Evolutionary conservation across 805 yeast species (phyloP), one percentile per base, ranked within the genome.

Genomic region (Suhomyces xylopsoci): DNA sequence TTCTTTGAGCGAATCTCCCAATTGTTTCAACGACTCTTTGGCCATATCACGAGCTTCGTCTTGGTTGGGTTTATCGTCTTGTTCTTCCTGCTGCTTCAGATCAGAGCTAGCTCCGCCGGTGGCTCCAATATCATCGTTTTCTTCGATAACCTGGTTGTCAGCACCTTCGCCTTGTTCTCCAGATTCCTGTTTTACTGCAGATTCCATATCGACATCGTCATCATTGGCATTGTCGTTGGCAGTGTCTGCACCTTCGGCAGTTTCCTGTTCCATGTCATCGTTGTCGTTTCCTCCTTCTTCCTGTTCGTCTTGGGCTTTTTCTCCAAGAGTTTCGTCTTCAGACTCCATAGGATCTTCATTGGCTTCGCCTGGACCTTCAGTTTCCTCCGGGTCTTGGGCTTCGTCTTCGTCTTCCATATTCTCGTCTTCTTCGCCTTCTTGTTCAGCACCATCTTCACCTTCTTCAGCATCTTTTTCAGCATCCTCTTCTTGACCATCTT

Each of bases 1-100:
- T 64, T 92, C 97, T 61, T 93, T 89, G 71, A 92, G 66, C 1
- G 96, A 82, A 68, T 92, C 97, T 49, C 99, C 98, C 12, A 94
- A 78, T 65, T 91, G 91, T 66, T 88, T 88, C 69, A 93, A 75
- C 0, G 96, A 83, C 61, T 90, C 91, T 52, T 81, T 79, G 41
- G 89, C 90, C 60, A 80, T 79, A 49, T 87, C 85, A 51, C 90
- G 74, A 17, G 88, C 82, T 17, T 77, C 73, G 53, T 81, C 85
- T 41, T 74, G 65, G 12, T 60, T 71, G 3, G 69, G 65, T 3
- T 73, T 71, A 14, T 73, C 74, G 26, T 78, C 74, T 9, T 76
- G 65, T 24, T 47, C 49, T 17, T 68, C 65, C 45, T 79, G 72
- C 43, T 78, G 77, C 30, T 78, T 74, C 52, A 60, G 54, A 2